Evolutionary conservation across 2,329 filamentous ascomycete genomes (phyloP), one percentile per base, ranked within the genome.

Genomic region (Microsporum canis): DNA sequence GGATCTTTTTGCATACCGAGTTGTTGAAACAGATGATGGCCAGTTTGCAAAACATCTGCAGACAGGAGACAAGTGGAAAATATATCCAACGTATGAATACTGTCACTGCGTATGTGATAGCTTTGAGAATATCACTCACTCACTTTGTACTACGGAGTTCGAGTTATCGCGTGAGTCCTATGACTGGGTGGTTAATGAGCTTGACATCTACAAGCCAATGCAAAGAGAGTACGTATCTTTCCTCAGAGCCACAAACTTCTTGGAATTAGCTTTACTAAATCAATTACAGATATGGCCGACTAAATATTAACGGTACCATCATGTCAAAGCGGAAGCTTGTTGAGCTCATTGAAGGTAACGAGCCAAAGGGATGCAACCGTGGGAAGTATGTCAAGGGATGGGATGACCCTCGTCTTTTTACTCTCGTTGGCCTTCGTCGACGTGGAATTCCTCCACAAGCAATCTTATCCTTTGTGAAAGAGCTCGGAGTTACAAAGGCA

Each of bases 111-210:
- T 96, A 27, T 92, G 89, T 68, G 94, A 97, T 80, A 91, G 88
- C 66, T 89, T 96, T 65, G 94, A 99, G 74, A 83, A 83, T 17
- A 95, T 97, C 69, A 91, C 91, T 0, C 92, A 96, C 77, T 92
- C 88, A 12, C 79, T 97, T 23, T 97, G 92, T 72, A 97, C 94
- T 0, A 92, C 88, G 1, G 94, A 97, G 72, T 96, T 97, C 69
- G 85, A 91, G 66, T 84, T 89, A 58, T 88, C 88, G 23, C 80
- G 92, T 62, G 86, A 88, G 55, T 94, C 89, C 43, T 99, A 97
- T 71, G 91, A 97, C 70, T 97, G 85, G 85, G 79, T 97, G 38
- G 89, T 94, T 73, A 85, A 90, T 73, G 82, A 84, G 8, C 80
- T 95, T 12, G 89, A 85, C 39, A 85, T 95, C 61, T 95, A 95